Percentiles rank a stretch among this genome's conserved stretches.
phyloP scores from a whole-genome alignment of 1,139 yeast species.

The Scheffersomyces titani region DNA sequence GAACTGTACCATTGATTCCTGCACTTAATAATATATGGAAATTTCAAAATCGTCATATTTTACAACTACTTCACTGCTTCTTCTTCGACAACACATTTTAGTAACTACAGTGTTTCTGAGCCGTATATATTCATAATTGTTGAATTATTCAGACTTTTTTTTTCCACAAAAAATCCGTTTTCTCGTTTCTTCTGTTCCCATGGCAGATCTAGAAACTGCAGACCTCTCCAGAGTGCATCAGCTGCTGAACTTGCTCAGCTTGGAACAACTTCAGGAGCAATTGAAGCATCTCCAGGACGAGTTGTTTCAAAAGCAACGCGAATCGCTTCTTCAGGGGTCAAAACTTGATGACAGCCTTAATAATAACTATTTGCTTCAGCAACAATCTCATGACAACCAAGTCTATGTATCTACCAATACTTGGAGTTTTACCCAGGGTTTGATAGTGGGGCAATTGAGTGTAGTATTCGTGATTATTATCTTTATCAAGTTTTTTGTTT shows the following conservation, averaged over 20 bases:
- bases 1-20: not conserved
- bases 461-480: constrained; percentile 73
- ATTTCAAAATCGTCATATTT: not conserved
- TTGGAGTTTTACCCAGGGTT: constrained; percentile 77
- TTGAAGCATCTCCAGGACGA: constrained; percentile 35
- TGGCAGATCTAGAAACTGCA: not conserved
- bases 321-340: constrained; percentile 21
- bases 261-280: constrained; percentile 31
- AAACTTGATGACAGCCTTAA: constrained; percentile 2
- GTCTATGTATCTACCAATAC: constrained; percentile 14
- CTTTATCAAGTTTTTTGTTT: constrained; percentile 84
- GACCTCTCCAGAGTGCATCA: not conserved
- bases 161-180: too few species aligned
- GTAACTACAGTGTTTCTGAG: not conserved
- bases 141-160: not conserved
- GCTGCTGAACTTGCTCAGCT: not conserved
- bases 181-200: not conserved
- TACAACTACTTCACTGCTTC: not conserved
- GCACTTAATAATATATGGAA: not conserved
- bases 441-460: constrained; percentile 81
- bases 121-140: not conserved
- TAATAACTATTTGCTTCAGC: not conserved
- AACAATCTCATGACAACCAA: not conserved
- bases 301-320: constrained; percentile 30
- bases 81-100: not conserved